Percentiles rank a stretch among this genome's conserved stretches.
phyloP scores from a whole-genome alignment of 352 stramenopile genomes.

The Phytophthora crassamura region DNA sequence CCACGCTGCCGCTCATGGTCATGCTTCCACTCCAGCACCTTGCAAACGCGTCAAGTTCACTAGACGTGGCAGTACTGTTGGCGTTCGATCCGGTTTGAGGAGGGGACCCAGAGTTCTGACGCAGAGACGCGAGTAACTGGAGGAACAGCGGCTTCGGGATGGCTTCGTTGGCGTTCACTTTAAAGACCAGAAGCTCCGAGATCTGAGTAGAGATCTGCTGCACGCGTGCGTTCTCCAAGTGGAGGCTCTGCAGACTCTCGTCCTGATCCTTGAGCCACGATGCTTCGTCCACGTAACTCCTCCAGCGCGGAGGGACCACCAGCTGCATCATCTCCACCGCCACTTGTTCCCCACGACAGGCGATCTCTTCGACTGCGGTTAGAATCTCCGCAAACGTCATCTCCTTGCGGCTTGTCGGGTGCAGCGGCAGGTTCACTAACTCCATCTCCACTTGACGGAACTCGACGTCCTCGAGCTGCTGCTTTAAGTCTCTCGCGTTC shows the following conservation, averaged over 20 bases:
- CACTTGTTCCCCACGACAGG: slow-evolving; percentile 60
- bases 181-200: slow-evolving; percentile 58
- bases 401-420: slow-evolving; percentile 38
- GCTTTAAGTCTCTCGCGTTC: slow-evolving; percentile 40
- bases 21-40: slow-evolving; percentile 50
- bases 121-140: slow-evolving; percentile 53
- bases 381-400: slow-evolving; percentile 77
- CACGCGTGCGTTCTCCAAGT: slow-evolving; percentile 47
- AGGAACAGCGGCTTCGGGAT: slow-evolving; percentile 61
- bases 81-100: slow-evolving; percentile 14
- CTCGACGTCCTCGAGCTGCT: slow-evolving; percentile 39
- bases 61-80: slow-evolving; percentile 30
- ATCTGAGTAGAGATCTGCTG: slow-evolving; percentile 52
- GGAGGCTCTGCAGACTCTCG: slow-evolving; percentile 46
- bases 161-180: slow-evolving; percentile 53
- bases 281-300: slow-evolving; percentile 41
- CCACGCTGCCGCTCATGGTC: slow-evolving; percentile 43
- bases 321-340: slow-evolving; percentile 60
- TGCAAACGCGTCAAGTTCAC: slow-evolving; percentile 35
- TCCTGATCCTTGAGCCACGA: slow-evolving; percentile 54
- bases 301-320: slow-evolving; percentile 52
- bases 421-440: slow-evolving; percentile 47
- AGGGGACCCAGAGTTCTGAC: slow-evolving; percentile 47
- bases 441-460: slow-evolving; percentile 54
- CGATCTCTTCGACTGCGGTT: slow-evolving; percentile 59